phyloP scores from a whole-genome alignment of 1,284 basidiomycete species.

The Microstroma glucosiphilum region DNA sequence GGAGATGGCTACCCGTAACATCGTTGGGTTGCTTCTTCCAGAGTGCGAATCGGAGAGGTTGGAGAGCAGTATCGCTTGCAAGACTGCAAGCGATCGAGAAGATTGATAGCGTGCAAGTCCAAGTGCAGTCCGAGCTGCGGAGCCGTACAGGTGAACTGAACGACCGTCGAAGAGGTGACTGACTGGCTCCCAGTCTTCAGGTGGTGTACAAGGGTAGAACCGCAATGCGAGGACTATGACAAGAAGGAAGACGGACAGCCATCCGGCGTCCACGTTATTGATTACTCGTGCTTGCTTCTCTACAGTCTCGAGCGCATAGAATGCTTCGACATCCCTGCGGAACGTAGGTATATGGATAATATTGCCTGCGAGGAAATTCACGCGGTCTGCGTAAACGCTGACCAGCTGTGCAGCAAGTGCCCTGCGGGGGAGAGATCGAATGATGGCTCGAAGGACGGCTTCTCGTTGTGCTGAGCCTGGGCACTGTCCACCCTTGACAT shows the following conservation, averaged over 20 bases:
- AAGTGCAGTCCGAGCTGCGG: constrained; percentile 37
- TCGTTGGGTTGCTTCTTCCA: constrained; percentile 17
- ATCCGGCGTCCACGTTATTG: constrained; percentile 40
- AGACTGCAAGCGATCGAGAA: constrained; percentile 32
- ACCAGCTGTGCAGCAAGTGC: constrained; percentile 36
- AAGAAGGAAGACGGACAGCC: constrained; percentile 41
- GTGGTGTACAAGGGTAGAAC: constrained; percentile 40
- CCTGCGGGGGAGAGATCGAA: constrained; percentile 32
- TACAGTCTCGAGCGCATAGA: constrained; percentile 34
- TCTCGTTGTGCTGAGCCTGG: constrained; percentile 33
- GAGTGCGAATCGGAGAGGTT: constrained; percentile 16
- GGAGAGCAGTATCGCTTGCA: constrained; percentile 34
- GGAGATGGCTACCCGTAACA: constrained; percentile 39
- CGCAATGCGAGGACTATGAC: constrained; percentile 38
- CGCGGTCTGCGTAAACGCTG: constrained; percentile 25
- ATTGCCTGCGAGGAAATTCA: constrained; percentile 14
- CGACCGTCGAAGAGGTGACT: constrained; percentile 36
- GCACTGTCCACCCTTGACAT: constrained; percentile 18
- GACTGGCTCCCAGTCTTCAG: constrained; percentile 23
- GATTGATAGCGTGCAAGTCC: constrained; percentile 38
- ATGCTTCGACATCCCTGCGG: constrained; percentile 14
- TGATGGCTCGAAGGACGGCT: constrained; percentile 38
- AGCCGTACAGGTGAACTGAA: constrained; percentile 36
- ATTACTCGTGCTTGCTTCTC: constrained; percentile 41
- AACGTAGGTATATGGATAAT: constrained; percentile 21